Percentiles rank a stretch among this genome's conserved stretches.
Evolutionary conservation across 2,329 filamentous ascomycete genomes (phyloP).

Genomic region (Pseudopithomyces chartarum): DNA sequence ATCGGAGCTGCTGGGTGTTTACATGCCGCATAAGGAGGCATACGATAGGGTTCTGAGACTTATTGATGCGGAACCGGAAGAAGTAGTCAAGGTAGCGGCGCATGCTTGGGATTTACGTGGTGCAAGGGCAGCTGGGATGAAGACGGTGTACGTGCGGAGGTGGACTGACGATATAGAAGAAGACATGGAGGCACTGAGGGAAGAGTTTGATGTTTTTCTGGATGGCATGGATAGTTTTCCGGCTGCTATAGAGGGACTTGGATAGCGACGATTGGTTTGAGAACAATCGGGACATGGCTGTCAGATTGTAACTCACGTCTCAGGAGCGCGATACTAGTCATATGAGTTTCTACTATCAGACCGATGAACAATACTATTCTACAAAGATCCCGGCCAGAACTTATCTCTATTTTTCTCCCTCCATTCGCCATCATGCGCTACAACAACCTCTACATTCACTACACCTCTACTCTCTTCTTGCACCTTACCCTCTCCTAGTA

Average conservation of each 20-base stretch:
- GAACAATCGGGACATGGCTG: too few relatives aligned
- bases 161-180: slow-evolving; percentile 10
- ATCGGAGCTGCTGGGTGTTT: slow-evolving; percentile 53
- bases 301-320: too few relatives aligned
- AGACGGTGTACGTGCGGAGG: slow-evolving; percentile 9
- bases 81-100: slow-evolving; percentile 59
- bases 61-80: slow-evolving; percentile 50
- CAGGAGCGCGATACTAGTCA: too few relatives aligned
- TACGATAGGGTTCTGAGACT: slow-evolving; percentile 54
- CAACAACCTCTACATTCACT: slow-evolving; percentile 52
- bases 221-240: slow-evolving; percentile 1
- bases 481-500: slow-evolving; percentile 32
- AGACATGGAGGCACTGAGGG: background rate
- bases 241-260: background rate
- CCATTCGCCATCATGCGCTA: slow-evolving; percentile 59
- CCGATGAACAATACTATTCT: background rate
- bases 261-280: background rate
- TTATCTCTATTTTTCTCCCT: slow-evolving; percentile 45
- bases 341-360: too few relatives aligned
- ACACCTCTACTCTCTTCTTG: slow-evolving; percentile 26
- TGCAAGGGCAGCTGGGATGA: slow-evolving; percentile 44
- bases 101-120: slow-evolving; percentile 60
- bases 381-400: slow-evolving; percentile 31
- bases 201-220: slow-evolving; percentile 1
- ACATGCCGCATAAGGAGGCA: slow-evolving; percentile 51